These are phyloP conservation scores for Hirschioporus abietinus DNA, from an alignment of 768 basidiomycete genomes.

Conservation along the genomic window DNA sequence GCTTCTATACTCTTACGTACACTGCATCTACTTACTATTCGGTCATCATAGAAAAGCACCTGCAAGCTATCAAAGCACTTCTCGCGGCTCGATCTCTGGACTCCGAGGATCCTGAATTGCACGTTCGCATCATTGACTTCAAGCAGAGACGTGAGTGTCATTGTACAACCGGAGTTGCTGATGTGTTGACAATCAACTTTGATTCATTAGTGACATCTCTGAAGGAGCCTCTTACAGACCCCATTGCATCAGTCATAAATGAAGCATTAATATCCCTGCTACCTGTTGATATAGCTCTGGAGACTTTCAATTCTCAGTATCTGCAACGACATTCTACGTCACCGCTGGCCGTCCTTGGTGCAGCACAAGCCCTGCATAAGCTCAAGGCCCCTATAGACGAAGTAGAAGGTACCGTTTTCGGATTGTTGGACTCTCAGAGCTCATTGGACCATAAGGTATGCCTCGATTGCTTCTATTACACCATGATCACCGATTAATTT, in stretches of 20 bases:
- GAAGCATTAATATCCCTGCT: conserved; percentile 46
- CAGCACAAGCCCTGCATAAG: conserved; percentile 48
- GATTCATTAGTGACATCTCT: conserved; percentile 36
- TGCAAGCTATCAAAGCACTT: conserved; percentile 74
- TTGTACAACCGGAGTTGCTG: not conserved
- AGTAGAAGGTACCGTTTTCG: conserved; percentile 55
- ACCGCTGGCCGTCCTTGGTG: conserved; percentile 52
- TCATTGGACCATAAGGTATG: conserved; percentile 45
- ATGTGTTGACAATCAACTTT: not conserved
- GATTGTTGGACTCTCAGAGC: conserved; percentile 37
- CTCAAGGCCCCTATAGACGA: conserved; percentile 50
- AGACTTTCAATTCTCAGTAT: conserved; percentile 70
- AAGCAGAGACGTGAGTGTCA: conserved; percentile 41
- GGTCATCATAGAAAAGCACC: conserved; percentile 55
- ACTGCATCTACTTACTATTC: conserved; percentile 5
- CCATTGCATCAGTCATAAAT: conserved; percentile 45
- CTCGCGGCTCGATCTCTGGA: conserved; percentile 48
- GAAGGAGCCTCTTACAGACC: conserved; percentile 36
- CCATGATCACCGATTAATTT: not conserved
- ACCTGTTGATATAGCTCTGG: conserved; percentile 51
- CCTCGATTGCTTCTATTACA: conserved; percentile 6
- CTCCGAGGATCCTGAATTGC: conserved; percentile 58
- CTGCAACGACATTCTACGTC: conserved; percentile 55
- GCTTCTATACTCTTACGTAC: conserved; percentile 18
- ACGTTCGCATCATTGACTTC: conserved; percentile 65